A percentile compares a stretch with the other conserved stretches of the same genome.
These are phyloP conservation scores for Colletotrichum scovillei DNA, from an alignment of 2,329 filamentous ascomycete genomes.

Conservation along the genomic window DNA sequence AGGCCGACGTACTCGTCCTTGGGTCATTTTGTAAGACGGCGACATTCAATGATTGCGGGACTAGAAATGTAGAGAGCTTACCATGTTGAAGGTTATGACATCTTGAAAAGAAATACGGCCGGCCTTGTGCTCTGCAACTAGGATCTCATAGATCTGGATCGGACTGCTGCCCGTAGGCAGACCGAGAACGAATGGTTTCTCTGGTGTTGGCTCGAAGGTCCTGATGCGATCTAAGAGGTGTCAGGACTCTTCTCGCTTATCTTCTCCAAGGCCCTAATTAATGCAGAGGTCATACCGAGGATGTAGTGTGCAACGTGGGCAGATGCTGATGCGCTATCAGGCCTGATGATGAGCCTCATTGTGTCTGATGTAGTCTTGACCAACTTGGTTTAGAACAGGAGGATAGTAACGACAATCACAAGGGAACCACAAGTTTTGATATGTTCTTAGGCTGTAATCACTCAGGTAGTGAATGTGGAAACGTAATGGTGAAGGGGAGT, in stretches of 20 bases:
- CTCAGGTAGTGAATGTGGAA: neutral
- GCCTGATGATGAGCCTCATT: slow-evolving; percentile 80
- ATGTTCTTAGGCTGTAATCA: neutral
- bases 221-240: slow-evolving; percentile 53
- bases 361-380: slow-evolving; percentile 19
- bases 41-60: neutral
- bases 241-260: neutral
- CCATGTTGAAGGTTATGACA: slow-evolving; percentile 86
- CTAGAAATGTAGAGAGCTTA: neutral
- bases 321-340: slow-evolving; percentile 71
- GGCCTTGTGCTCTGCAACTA: slow-evolving; percentile 71
- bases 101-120: slow-evolving; percentile 61
- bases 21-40: neutral
- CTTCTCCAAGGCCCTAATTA: neutral
- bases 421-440: neutral
- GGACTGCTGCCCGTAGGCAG: slow-evolving; percentile 41
- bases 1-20: slow-evolving; percentile 82
- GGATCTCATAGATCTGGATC: slow-evolving; percentile 55
- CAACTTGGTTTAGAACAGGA: neutral
- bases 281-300: slow-evolving; percentile 62
- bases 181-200: slow-evolving; percentile 39
- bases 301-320: slow-evolving; percentile 80
- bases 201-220: slow-evolving; percentile 36
- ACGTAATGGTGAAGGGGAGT: neutral
- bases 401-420: neutral